phyloP scores from a whole-genome alignment of 441 rosid genomes.

The Pelargonium australe region DNA sequence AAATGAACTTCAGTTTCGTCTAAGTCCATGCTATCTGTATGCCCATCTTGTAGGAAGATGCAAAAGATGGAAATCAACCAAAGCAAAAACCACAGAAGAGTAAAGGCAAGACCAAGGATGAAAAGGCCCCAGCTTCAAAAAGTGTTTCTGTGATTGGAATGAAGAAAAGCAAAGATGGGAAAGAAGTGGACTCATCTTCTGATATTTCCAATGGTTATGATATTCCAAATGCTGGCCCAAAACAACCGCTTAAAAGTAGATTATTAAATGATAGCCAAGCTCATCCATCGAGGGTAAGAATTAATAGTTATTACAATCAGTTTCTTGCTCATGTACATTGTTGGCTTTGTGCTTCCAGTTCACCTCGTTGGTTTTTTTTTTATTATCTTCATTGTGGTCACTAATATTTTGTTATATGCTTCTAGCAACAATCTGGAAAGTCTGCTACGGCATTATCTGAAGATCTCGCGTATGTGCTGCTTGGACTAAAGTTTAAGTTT shows the following conservation, averaged over 20 bases:
- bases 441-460: conserved; percentile 41
- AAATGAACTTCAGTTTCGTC: conserved; percentile 6
- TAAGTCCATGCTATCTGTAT: conserved; percentile 16
- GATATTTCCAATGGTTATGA: conserved; percentile 9
- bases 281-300: conserved; percentile 44
- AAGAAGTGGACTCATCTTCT: conserved; percentile 28
- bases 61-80: conserved; percentile 30
- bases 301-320: conserved; percentile 8
- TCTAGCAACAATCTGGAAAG: conserved; percentile 52
- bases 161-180: conserved; percentile 47
- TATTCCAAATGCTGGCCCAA: conserved; percentile 41
- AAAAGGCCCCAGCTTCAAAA: conserved; percentile 38
- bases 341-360: background rate
- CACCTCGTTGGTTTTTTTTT: background rate
- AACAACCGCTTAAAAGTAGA: conserved; percentile 45
- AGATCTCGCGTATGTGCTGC: conserved; percentile 45
- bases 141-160: conserved; percentile 34
- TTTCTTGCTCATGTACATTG: conserved; percentile 11
- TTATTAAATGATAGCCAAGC: conserved; percentile 45
- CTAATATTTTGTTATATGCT: conserved; percentile 32
- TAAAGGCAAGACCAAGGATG: conserved; percentile 43
- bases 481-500: conserved; percentile 9
- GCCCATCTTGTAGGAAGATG: conserved; percentile 32
- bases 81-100: conserved; percentile 37
- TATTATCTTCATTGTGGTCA: conserved; percentile 5